Evolutionary conservation across 1,139 yeast genomes (phyloP).

Genomic region (Geotrichum klebahnii): DNA sequence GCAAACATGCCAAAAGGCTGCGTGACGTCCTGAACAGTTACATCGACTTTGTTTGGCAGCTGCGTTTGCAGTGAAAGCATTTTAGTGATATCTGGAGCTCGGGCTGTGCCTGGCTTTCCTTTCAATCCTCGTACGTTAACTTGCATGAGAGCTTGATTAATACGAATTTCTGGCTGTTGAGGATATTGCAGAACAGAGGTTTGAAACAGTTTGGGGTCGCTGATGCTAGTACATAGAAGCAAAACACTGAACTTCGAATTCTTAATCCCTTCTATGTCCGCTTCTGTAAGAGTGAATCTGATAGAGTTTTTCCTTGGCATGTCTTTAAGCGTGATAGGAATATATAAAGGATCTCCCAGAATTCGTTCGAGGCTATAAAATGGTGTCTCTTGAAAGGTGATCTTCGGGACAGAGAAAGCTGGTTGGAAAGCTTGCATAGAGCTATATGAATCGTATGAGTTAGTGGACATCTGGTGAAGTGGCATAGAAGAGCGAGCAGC

Average conservation of each 20-base stretch:
- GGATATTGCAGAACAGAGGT: slow-evolving; percentile 31
- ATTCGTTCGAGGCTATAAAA: slow-evolving; percentile 30
- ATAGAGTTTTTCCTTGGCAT: slow-evolving; percentile 23
- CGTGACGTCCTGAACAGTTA: slow-evolving; percentile 26
- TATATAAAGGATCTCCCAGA: slow-evolving; percentile 29
- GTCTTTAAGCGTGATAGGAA: slow-evolving; percentile 27
- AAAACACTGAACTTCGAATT: slow-evolving; percentile 23
- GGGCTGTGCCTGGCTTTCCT: slow-evolving; percentile 40
- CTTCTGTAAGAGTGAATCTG: slow-evolving; percentile 24
- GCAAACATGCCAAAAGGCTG: slow-evolving; percentile 32
- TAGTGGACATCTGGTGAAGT: too few species aligned
- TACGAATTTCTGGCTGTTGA: slow-evolving; percentile 28
- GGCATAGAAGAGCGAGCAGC: too few species aligned
- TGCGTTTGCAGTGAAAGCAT: slow-evolving; percentile 15
- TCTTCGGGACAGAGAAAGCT: neutral
- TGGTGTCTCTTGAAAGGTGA: slow-evolving; percentile 33
- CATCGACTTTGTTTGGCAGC: slow-evolving; percentile 28
- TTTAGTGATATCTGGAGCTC: slow-evolving; percentile 41
- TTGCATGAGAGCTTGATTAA: slow-evolving; percentile 28
- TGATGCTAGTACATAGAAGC: slow-evolving; percentile 27
- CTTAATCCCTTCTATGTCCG: slow-evolving; percentile 17
- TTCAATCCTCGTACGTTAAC: slow-evolving; percentile 40
- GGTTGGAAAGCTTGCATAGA: neutral
- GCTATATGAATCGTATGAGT: neutral
- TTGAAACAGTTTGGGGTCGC: slow-evolving; percentile 11